Percentiles rank a stretch among this genome's conserved stretches.
Conservation (phyloP, 768 basidiomycete genomes). For the Mycena chlorophos region DNA sequence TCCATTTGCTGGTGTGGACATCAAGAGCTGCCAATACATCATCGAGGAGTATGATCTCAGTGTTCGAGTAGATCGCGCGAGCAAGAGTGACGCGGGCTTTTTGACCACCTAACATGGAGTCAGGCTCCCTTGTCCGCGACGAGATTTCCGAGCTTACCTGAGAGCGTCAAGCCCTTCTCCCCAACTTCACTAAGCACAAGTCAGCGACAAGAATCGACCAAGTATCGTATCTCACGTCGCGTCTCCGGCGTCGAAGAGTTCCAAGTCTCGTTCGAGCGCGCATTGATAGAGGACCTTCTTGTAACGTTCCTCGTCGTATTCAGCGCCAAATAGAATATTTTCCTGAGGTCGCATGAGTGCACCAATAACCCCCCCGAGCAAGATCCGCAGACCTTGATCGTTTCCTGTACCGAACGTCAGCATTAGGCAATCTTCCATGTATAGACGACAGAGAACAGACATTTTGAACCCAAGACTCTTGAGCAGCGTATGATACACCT, state of each 20-base stretch:
- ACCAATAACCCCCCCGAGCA: no score
- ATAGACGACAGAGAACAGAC: no score
- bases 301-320: conserved; percentile 76
- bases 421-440: no score
- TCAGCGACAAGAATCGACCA: neutral
- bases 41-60: conserved; percentile 42
- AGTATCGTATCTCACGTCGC: conserved; percentile 57
- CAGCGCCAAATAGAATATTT: conserved; percentile 80
- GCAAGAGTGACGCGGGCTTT: conserved; percentile 40
- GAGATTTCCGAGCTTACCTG: conserved; percentile 32
- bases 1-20: conserved; percentile 38
- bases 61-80: conserved; percentile 39
- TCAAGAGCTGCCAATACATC: conserved; percentile 44
- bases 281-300: conserved; percentile 75
- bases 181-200: conserved; percentile 38
- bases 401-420: no score
- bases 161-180: conserved; percentile 53
- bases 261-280: conserved; percentile 69
- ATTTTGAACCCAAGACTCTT: conserved; percentile 85
- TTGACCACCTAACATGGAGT: conserved; percentile 25
- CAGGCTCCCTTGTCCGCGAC: conserved; percentile 20
- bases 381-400: no score
- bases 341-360: no score
- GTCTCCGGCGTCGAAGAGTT: conserved; percentile 68
- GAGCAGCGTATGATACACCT: conserved; percentile 78